These are phyloP conservation scores for Ogataea populi-albae DNA, from an alignment of 805 yeast species.

Conservation along the genomic window DNA sequence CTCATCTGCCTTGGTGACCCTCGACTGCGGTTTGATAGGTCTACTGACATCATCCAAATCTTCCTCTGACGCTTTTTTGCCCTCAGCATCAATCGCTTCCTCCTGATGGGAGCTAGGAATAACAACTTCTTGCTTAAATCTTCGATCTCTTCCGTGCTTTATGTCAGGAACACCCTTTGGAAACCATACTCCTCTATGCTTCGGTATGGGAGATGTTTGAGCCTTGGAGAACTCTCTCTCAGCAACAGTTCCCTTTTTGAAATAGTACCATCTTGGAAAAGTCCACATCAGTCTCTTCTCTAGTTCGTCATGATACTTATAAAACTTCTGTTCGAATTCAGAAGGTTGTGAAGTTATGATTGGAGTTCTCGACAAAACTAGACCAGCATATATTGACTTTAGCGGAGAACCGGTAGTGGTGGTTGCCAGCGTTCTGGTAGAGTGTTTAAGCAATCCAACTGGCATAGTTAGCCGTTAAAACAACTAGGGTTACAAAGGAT, in stretches of 20 bases:
- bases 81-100: constrained; percentile 21
- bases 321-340: constrained; percentile 70
- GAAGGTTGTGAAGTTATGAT: constrained; percentile 75
- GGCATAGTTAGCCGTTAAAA: too few species aligned
- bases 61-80: constrained; percentile 21
- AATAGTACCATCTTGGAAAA: constrained; percentile 90
- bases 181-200: constrained; percentile 73
- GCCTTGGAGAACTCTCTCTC: constrained; percentile 75
- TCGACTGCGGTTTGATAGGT: constrained; percentile 65
- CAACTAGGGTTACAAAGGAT: too few species aligned
- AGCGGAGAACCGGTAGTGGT: constrained; percentile 2
- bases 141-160: constrained; percentile 84
- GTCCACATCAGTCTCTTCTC: constrained; percentile 96
- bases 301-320: constrained; percentile 78
- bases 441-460: neutral
- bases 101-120: constrained; percentile 63
- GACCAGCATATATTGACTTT: constrained; percentile 40
- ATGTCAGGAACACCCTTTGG: constrained; percentile 84
- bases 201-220: constrained; percentile 71
- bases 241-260: constrained; percentile 82
- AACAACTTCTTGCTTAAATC: constrained; percentile 72
- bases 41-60: constrained; percentile 57
- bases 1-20: constrained; percentile 76
- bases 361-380: constrained; percentile 78
- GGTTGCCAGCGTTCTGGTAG: constrained; percentile 11